phyloP scores from a whole-genome alignment of 2,329 filamentous ascomycete genomes.

The Dactylellina haptotyla region DNA sequence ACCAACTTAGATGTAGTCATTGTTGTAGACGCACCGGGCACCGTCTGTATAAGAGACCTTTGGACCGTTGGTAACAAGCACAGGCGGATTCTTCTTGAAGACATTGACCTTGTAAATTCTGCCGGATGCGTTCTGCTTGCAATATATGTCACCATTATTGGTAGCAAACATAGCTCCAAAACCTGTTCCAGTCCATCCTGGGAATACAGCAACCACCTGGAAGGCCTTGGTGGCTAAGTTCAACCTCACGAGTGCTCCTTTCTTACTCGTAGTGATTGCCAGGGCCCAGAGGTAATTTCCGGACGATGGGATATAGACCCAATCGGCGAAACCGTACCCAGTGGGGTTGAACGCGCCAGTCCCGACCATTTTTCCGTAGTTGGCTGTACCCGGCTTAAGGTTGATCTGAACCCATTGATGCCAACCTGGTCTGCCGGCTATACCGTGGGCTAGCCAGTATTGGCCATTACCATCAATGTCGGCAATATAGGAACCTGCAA shows the following conservation, averaged over 20 bases:
- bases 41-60: constrained; percentile 11
- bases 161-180: constrained; percentile 1
- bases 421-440: background rate
- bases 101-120: constrained; percentile 16
- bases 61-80: constrained; percentile 2
- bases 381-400: background rate
- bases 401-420: constrained; percentile 17
- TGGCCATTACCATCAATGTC: constrained; percentile 9
- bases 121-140: constrained; percentile 15
- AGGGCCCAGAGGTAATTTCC: constrained; percentile 1
- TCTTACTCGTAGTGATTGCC: background rate
- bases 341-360: background rate
- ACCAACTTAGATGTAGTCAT: background rate
- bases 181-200: background rate
- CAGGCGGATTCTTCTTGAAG: background rate
- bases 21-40: constrained; percentile 16
- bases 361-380: constrained; percentile 5
- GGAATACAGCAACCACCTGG: background rate
- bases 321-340: background rate
- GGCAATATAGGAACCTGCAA: background rate
- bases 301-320: constrained; percentile 5
- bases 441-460: constrained; percentile 2
- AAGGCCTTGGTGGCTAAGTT: background rate
- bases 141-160: constrained; percentile 15
- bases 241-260: background rate